phyloP scores from a whole-genome alignment of 768 basidiomycete genomes.

The Amanita pallidorosea region DNA sequence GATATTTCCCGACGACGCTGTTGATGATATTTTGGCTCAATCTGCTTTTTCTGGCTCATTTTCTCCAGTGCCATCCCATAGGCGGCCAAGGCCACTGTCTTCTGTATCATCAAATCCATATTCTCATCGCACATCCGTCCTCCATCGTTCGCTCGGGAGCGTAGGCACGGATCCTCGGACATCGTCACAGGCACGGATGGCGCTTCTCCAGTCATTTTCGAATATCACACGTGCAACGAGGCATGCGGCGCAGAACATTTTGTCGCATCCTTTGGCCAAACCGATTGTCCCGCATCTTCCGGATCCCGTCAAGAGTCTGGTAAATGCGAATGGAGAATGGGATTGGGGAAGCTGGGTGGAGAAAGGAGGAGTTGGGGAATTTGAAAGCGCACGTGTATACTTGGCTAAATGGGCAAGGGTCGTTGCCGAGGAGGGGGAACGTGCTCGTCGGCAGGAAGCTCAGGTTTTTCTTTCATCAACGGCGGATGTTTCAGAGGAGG shows the following conservation, averaged over 20 bases:
- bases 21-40: slow-evolving; percentile 77
- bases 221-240: slow-evolving; percentile 89
- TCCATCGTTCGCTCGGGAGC: slow-evolving; percentile 68
- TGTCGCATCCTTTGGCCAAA: slow-evolving; percentile 92
- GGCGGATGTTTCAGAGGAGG: slow-evolving; percentile 41
- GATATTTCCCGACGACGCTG: slow-evolving; percentile 76
- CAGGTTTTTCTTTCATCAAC: slow-evolving; percentile 49
- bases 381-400: slow-evolving; percentile 93
- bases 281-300: slow-evolving; percentile 95
- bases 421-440: slow-evolving; percentile 96
- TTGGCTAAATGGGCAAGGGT: slow-evolving; percentile 95
- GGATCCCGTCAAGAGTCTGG: slow-evolving; percentile 84
- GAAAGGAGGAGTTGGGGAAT: slow-evolving; percentile 88
- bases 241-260: slow-evolving; percentile 88
- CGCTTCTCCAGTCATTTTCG: slow-evolving; percentile 88
- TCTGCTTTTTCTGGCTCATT: slow-evolving; percentile 68
- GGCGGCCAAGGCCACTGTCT: slow-evolving; percentile 59
- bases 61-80: slow-evolving; percentile 78
- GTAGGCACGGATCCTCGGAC: slow-evolving; percentile 39
- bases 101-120: slow-evolving; percentile 39
- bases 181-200: slow-evolving; percentile 63
- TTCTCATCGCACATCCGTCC: slow-evolving; percentile 59
- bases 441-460: slow-evolving; percentile 72
- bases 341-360: slow-evolving; percentile 94
- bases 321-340: slow-evolving; percentile 82